These are phyloP conservation scores for Clonostachys rhizophaga DNA, from an alignment of 2,329 filamentous ascomycete genomes.

Conservation along the genomic window DNA sequence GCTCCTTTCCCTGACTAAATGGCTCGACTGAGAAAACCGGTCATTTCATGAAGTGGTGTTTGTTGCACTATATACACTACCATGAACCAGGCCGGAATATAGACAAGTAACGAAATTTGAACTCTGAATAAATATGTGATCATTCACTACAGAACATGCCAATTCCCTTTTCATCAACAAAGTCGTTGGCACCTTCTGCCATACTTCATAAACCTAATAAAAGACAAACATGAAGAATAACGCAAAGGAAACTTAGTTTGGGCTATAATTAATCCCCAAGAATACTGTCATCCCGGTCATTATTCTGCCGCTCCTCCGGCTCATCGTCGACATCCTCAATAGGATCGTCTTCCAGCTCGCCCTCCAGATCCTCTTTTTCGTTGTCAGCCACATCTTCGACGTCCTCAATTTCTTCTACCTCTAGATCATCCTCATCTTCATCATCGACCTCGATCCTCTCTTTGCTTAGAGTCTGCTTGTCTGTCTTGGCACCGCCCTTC, in stretches of 20 bases:
- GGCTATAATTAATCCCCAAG: conserved; percentile 32
- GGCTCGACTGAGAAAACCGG: no score
- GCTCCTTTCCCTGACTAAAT: no score
- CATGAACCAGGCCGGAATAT: not conserved
- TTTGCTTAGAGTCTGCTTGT: not conserved
- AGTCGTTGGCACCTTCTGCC: no score
- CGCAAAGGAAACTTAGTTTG: not conserved
- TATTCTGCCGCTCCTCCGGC: conserved; percentile 16
- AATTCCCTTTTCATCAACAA: no score
- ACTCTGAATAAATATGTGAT: not conserved
- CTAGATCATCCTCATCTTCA: conserved; percentile 13
- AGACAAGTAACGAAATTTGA: not conserved
- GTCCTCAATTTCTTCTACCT: conserved; percentile 40
- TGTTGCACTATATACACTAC: no score
- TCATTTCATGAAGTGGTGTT: no score
- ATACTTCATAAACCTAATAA: not conserved
- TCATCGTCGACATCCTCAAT: conserved; percentile 27
- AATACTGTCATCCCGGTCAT: conserved; percentile 37
- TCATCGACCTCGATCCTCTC: not conserved
- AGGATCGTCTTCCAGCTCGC: conserved; percentile 44
- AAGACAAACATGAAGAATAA: not conserved
- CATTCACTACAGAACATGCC: not conserved
- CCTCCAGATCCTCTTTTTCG: conserved; percentile 39
- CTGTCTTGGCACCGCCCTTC: not conserved
- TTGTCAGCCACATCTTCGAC: conserved; percentile 33